A percentile compares a stretch with the other conserved stretches of the same genome.
These are phyloP conservation scores for Paramecium sexaurelia DNA, from an alignment of 73 alveolate species.

Conservation along the genomic window DNA sequence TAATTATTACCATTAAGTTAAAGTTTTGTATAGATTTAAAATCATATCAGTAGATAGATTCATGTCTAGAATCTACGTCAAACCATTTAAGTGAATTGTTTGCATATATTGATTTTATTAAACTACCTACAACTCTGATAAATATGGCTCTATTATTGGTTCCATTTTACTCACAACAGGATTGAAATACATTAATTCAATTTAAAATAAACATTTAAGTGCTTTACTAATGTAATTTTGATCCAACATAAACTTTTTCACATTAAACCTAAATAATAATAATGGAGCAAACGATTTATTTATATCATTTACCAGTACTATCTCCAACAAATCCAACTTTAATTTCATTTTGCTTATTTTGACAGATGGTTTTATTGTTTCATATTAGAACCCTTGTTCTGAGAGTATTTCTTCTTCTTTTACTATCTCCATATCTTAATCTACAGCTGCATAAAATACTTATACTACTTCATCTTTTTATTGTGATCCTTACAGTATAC, in stretches of 20 bases:
- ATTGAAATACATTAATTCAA: constrained; percentile 24
- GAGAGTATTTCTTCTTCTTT: neutral
- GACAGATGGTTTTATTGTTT: neutral
- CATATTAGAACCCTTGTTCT: neutral
- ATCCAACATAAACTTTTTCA: neutral
- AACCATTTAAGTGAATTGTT: neutral
- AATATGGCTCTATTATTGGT: neutral
- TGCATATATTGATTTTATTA: neutral
- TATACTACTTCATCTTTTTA: neutral
- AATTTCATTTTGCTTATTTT: neutral
- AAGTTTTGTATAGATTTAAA: neutral
- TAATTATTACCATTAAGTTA: constrained; percentile 16
- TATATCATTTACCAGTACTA: constrained; percentile 25
- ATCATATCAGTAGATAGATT: constrained; percentile 33
- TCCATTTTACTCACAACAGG: constrained; percentile 53
- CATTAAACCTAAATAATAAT: neutral
- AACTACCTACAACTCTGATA: neutral
- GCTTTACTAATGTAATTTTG: neutral
- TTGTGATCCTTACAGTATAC: neutral
- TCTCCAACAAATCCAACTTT: neutral
- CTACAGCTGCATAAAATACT: neutral
- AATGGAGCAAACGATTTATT: constrained; percentile 35
- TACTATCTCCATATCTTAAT: constrained; percentile 1
- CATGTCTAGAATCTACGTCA: neutral
- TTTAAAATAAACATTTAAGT: neutral